Base-by-base conservation (phyloP, 257 asterid species). In the Fraxinus quadrangulata region DNA sequence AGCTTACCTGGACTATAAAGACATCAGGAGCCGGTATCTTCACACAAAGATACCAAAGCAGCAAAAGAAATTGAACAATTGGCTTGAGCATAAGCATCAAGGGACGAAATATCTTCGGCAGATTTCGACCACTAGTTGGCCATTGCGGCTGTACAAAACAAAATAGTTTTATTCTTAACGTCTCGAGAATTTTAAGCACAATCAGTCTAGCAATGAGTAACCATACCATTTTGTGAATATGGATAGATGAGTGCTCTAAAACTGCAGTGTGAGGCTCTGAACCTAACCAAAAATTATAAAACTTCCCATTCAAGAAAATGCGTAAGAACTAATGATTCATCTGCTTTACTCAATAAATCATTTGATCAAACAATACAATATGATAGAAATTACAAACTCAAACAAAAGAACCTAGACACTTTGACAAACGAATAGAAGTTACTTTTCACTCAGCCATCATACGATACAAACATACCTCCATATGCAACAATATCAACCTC, bases 401-500 rank as follows among this genome's bases (percentile, higher is more conserved):
- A 36, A 75, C 72, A 26, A 40, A 42, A 65, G 19, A 76, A 61
- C 71, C 72, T 73, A 28, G 61, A 17, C 12, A 54, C 45, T 70
- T 80, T 75, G 59, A 59, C 24, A 26, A 76, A 9, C 63, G 19
- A 80, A 33, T 72, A 75, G 77, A 24, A 79, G 67, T 77, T 19
- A 77, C 30, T 4, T 34, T 67, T 73, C 45, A 40, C 59, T 49
- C 13, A 71, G 40, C 17, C 37, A 61, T 70, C 66, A 83, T 63
- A 37, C 39, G 37, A 69, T 45, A 83, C 33, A 76, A 36, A 30
- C 86, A 63, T 85, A 90, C 99, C 98, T 92, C 99, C 98, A 90
- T 95, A 93, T 37, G 97, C 97, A 56, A 95, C 94, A 84, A 95
- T 88, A 79, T 93, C 98, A 75, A 93, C 99, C 68, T 90, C 89